Base-by-base conservation (phyloP, 129 eudicot genomes). In the Flaveria brownii region DNA sequence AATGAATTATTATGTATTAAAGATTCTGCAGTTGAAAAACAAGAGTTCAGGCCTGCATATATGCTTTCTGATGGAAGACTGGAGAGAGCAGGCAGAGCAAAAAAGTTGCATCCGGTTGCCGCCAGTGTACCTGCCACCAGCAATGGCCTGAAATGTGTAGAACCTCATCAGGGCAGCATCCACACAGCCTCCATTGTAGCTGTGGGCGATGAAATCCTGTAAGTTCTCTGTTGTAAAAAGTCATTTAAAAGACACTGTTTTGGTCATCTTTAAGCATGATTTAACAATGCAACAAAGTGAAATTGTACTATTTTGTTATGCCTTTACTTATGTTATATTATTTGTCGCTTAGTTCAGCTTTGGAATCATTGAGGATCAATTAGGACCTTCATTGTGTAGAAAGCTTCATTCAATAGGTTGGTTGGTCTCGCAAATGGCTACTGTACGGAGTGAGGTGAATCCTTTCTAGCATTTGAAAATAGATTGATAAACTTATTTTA, bases 131-230 rank as follows among this genome's bases (percentile, higher is more conserved):
- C 82, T 36, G 85, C 76, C 16, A 62, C 69, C 64, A 85, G 87
- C 72, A 91, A 94, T 78, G 98, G 96, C 79, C 49, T 82, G 72
- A 78, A 84, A 79, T 42, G 75, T 50, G 80, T 33, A 72, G 85
- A 70, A 71, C 57, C 76, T 33, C 75, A 45, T 71, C 73, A 28
- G 51, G 84, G 55, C 26, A 59, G 78, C 68, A 73, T 80, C 70
- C 84, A 73, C 50, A 89, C 96, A 30, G 98, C 97, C 67, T 91
- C 98, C 13, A 76, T 94, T 72, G 84, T 94, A 77, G 93, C 92
- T 25, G 97, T 94, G 47, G 96, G 97, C 55, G 98, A 94, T 84
- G 96, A 94, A 87, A 86, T 94, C 79, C 86, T 94, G 98, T 94
- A 89, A 85, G 98, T 84, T 77, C 36, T 63, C 82, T 68, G 70